Evolutionary conservation across 2,329 filamentous ascomycete genomes (phyloP).

Genomic region (Sarocladiaceae sp.): DNA sequence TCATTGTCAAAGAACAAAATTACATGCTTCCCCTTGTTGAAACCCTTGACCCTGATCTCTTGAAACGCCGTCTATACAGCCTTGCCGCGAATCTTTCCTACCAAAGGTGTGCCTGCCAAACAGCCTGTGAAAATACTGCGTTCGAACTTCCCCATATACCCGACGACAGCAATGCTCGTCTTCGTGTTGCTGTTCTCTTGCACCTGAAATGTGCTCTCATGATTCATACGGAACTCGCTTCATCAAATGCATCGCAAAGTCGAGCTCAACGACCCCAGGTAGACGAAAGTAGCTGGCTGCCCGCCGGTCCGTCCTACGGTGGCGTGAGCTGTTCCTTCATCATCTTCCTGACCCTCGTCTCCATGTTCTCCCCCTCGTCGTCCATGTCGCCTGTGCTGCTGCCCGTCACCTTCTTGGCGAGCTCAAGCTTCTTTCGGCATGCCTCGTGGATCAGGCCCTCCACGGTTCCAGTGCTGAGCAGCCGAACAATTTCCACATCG

Average conservation of each 20-base stretch:
- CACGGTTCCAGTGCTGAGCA: slow-evolving; percentile 76
- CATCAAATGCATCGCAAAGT: not conserved
- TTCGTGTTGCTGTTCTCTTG: not conserved
- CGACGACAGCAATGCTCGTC: too few relatives aligned
- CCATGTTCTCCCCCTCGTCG: slow-evolving; percentile 29
- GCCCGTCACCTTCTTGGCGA: slow-evolving; percentile 60
- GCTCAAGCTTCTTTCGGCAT: slow-evolving; percentile 85
- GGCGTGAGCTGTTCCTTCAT: slow-evolving; percentile 33
- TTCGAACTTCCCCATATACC: too few relatives aligned
- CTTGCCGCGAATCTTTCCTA: too few relatives aligned
- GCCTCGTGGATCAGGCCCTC: slow-evolving; percentile 91
- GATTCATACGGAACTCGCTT: not conserved
- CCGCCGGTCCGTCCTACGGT: slow-evolving; percentile 22
- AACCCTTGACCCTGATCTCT: too few relatives aligned
- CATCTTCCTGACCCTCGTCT: slow-evolving; percentile 39
- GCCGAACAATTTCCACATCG: slow-evolving; percentile 81
- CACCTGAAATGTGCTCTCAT: not conserved
- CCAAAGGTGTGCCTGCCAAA: too few relatives aligned
- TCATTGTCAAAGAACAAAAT: too few relatives aligned
- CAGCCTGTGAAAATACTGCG: too few relatives aligned
- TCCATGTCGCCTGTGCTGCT: slow-evolving; percentile 22
- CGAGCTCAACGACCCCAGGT: not conserved
- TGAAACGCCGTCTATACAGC: too few relatives aligned
- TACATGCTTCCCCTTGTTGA: too few relatives aligned
- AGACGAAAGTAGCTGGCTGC: not conserved